Evolutionary conservation across 257 asterid species (phyloP), one percentile per base, ranked within the genome.

Genomic region (Cynanchum wilfordii): DNA sequence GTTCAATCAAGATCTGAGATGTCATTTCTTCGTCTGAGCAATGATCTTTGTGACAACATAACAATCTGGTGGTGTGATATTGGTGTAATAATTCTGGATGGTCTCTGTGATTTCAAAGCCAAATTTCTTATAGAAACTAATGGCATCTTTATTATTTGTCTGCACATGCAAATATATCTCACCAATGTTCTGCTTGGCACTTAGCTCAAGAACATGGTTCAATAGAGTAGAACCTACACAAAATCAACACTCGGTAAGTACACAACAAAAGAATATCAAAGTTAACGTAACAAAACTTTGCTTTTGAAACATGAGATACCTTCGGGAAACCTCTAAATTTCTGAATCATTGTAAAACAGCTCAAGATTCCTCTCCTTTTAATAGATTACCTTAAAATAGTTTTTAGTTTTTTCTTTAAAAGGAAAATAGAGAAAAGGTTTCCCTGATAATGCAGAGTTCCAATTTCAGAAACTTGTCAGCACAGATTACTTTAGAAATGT

Each of bases 81-180:
- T 92, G 57, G 89, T 86, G 75, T 91, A 95, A 74, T 92, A 95
- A 85, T 91, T 95, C 69, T 79, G 86, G 81, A 95, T 90, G 30
- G 95, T 92, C 16, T 86, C 96, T 15, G 99, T 88, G 80, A 91
- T 89, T 78, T 88, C 96, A 36, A 95, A 95, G 54, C 93, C 96
- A 7, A 90, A 92, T 77, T 92, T 95, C 90, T 85, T 80, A 86
- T 91, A 95, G 85, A 91, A 95, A 66, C 87, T 89, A 83, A 95
- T 95, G 75, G 94, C 99, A 11, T 95, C 96, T 13, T 94, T 96
- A 33, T 91, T 94, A 86, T 87, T 92, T 7, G 96, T 95, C 89
- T 92, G 98, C 82, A 91, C 97, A 10, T 91, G 99, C 84, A 95
- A 79, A 90, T 88, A 95, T 79, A 90, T 84, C 89, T 91, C 97